phyloP scores from a whole-genome alignment of 768 basidiomycete species.

The Leccinum uliginosum region DNA sequence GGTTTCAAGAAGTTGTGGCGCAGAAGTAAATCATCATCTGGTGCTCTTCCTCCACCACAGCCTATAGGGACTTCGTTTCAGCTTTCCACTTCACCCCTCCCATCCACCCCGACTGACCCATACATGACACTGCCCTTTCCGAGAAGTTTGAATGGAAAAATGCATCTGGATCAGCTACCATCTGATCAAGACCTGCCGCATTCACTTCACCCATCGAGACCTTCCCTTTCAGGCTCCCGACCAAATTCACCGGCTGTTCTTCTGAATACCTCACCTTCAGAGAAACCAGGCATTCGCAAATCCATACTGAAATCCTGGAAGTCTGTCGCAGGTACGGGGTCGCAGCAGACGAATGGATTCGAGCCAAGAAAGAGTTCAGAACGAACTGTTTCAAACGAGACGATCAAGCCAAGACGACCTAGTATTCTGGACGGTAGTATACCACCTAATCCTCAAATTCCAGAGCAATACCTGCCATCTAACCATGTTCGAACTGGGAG shows the following conservation, averaged over 20 bases:
- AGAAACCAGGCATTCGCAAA: conserved; percentile 51
- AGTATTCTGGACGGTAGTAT: conserved; percentile 45
- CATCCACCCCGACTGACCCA: conserved; percentile 35
- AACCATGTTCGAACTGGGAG: conserved; percentile 32
- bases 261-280: conserved; percentile 27
- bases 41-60: conserved; percentile 31
- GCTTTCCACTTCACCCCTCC: conserved; percentile 21
- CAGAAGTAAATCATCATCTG: conserved; percentile 51
- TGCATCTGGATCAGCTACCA: conserved; percentile 45
- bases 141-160: conserved; percentile 20
- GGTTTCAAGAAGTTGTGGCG: conserved; percentile 75
- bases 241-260: conserved; percentile 24
- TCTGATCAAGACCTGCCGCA: conserved; percentile 64
- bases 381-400: conserved; percentile 32
- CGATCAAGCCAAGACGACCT: conserved; percentile 41
- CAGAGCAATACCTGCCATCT: conserved; percentile 41
- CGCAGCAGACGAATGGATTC: conserved; percentile 26
- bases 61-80: conserved; percentile 36
- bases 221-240: conserved; percentile 32
- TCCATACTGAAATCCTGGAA: conserved; percentile 71
- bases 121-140: conserved; percentile 27
- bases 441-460: conserved; percentile 64
- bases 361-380: conserved; percentile 39
- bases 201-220: conserved; percentile 37
- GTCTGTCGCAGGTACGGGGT: conserved; percentile 36